A percentile compares a stretch with the other conserved stretches of the same genome.
These are phyloP conservation scores for Penicillium sp. DNA, from an alignment of 2,329 filamentous ascomycete genomes.

Conservation along the genomic window DNA sequence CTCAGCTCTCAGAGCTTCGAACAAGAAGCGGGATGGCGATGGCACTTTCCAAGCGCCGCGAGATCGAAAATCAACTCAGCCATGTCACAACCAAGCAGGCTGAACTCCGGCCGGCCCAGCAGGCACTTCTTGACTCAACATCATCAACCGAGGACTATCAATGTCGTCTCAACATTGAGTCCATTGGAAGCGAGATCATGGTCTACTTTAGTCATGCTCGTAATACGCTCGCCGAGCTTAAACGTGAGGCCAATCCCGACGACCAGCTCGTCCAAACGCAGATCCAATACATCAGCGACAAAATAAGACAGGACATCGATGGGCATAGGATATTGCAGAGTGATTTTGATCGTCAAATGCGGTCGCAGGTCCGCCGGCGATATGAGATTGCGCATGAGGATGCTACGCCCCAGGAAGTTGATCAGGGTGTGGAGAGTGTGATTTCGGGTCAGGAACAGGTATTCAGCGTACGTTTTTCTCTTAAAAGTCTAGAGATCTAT, in stretches of 20 bases:
- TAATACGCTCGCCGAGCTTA: constrained; percentile 1
- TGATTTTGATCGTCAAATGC: constrained; percentile 5
- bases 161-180: not conserved
- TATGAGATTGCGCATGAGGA: constrained; percentile 11
- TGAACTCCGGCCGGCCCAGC: constrained; percentile 10
- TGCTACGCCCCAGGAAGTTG: constrained; percentile 5
- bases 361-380: constrained; percentile 9
- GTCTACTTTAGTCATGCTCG: constrained; percentile 1
- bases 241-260: not conserved
- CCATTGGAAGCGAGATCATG: constrained; percentile 3
- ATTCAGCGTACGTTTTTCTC: constrained; percentile 1
- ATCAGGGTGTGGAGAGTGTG: constrained; percentile 8
- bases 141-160: constrained; percentile 8
- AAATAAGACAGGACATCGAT: constrained; percentile 3
- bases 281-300: constrained; percentile 3
- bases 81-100: not conserved
- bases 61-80: constrained; percentile 1
- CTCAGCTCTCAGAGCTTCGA: not conserved
- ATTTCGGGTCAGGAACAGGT: constrained; percentile 1
- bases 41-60: constrained; percentile 1
- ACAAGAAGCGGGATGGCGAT: not conserved
- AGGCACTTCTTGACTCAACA: constrained; percentile 11
- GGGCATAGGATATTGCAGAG: constrained; percentile 1
- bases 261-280: constrained; percentile 7
- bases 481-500: too few species aligned